Percentiles rank a stretch among this genome's conserved stretches.
Conservation (phyloP, 1,284 basidiomycete species). For the Trametes sp. region DNA sequence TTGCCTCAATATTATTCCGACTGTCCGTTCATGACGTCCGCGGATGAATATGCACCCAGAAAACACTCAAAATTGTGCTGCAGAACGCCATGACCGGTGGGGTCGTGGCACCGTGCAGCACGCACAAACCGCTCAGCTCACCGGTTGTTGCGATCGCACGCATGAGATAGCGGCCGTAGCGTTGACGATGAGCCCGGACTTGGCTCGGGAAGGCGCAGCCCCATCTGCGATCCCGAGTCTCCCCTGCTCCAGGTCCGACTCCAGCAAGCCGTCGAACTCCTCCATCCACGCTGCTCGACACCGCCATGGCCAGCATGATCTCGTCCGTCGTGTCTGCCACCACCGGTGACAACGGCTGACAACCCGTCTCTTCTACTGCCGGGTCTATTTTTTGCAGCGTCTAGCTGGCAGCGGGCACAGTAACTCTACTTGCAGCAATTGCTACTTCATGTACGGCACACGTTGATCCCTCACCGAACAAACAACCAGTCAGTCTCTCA, state of each 20-base stretch:
- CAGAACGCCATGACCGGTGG: not conserved
- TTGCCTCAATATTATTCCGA: too few species aligned
- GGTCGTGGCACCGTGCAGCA: not conserved
- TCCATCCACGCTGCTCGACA: not conserved
- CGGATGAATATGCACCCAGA: not conserved
- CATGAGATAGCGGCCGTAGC: slow-evolving; percentile 5
- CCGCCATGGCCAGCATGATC: not conserved
- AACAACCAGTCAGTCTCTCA: slow-evolving; percentile 4
- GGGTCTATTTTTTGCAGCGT: not conserved
- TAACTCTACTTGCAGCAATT: too few species aligned
- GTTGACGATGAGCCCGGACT: slow-evolving; percentile 10
- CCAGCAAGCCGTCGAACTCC: not conserved
- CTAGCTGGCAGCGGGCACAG: not conserved
- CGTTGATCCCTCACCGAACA: not conserved
- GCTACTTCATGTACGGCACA: too few species aligned
- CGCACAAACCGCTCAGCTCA: not conserved
- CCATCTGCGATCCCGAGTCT: not conserved
- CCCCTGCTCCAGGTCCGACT: not conserved
- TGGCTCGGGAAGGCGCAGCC: slow-evolving; percentile 4
- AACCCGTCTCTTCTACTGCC: slow-evolving; percentile 2
- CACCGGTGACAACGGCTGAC: slow-evolving; percentile 5
- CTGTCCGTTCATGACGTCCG: too few species aligned
- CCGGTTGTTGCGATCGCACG: slow-evolving; percentile 3
- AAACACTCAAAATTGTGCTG: not conserved
- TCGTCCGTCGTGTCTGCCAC: too few species aligned